Evolutionary conservation across 768 basidiomycete species (phyloP), one percentile per base, ranked within the genome.

Genomic region (Boletus reticulatus): DNA sequence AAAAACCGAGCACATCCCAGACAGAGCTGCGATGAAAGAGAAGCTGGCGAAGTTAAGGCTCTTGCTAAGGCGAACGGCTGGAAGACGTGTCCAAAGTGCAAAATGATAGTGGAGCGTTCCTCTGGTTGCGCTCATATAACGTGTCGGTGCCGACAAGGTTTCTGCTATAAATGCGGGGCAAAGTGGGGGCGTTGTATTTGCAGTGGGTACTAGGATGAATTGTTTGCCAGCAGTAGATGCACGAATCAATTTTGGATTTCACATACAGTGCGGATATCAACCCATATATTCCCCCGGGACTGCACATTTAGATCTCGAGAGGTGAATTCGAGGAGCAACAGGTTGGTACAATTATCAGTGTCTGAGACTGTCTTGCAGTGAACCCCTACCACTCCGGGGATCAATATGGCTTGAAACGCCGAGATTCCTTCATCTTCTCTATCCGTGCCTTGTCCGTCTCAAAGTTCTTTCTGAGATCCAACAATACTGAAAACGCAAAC

Each of bases 341-440:
- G 41, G 22, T 34, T 13, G 0, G 31, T 24, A 31, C 17, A 39
- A 27, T 37, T 2, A 19, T 38, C 22, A 60, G 16, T n/a, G n/a
- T n/a, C n/a, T n/a, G n/a, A 38, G 12, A n/a, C 5, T 39, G 34
- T 43, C 19, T 11, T n/a, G 7, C 31, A 39, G 2, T 31, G 3
- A 48, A 14, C 14, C 11, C 1, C 4, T n/a, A 56, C 52, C 52
- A 14, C 22, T 2, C 38, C 11, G 7, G 37, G 27, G 9, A 41
- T 77, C 75, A 96, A 71, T 97, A 97, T 14, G 94, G 94, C 66
- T 85, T 94, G 82, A 94, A 96, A 50, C 84, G 80, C 62, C 86
- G 81, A 22, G 87, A 84, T 43, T 84, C 83, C 71, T 89, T 92
- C 49, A 71, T 12, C 50, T 71, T 71, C 46, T 71, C 71, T 60